These are phyloP conservation scores for Leucogyrophana mollusca DNA, from an alignment of 768 basidiomycete genomes.

Conservation along the genomic window DNA sequence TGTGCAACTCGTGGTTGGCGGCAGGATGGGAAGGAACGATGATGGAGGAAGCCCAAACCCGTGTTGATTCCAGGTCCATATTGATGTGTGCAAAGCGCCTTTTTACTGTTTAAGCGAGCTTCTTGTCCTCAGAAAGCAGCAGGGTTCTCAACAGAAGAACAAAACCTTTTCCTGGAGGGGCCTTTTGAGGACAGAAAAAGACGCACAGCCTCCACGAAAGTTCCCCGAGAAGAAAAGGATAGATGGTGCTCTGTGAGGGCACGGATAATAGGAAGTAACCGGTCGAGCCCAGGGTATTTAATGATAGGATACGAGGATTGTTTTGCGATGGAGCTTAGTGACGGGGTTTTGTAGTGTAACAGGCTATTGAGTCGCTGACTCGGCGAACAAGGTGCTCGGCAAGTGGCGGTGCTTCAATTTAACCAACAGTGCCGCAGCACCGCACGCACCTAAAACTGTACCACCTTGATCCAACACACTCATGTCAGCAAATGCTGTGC, in stretches of 20 bases:
- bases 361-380: too few species aligned
- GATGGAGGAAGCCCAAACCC: constrained; percentile 31
- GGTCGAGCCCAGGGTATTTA: too few species aligned
- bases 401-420: constrained; percentile 35
- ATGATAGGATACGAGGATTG: too few species aligned
- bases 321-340: too few species aligned
- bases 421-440: constrained; percentile 34
- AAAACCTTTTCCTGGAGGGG: constrained; percentile 15
- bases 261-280: too few species aligned
- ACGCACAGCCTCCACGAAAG: constrained; percentile 19
- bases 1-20: constrained; percentile 31
- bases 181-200: constrained; percentile 12
- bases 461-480: constrained; percentile 13
- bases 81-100: constrained; percentile 20
- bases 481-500: constrained; percentile 21
- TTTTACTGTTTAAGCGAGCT: constrained; percentile 37
- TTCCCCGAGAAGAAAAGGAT: too few species aligned
- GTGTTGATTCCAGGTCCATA: constrained; percentile 37
- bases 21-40: constrained; percentile 24
- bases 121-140: constrained; percentile 27
- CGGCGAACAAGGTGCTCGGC: too few species aligned
- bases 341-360: too few species aligned
- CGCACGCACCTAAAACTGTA: constrained; percentile 18
- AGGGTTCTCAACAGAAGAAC: constrained; percentile 28
- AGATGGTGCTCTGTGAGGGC: too few species aligned